These are phyloP conservation scores for Plasmodium reichenowi DNA, from an alignment of 169 alveolate species.

Conservation along the genomic window DNA sequence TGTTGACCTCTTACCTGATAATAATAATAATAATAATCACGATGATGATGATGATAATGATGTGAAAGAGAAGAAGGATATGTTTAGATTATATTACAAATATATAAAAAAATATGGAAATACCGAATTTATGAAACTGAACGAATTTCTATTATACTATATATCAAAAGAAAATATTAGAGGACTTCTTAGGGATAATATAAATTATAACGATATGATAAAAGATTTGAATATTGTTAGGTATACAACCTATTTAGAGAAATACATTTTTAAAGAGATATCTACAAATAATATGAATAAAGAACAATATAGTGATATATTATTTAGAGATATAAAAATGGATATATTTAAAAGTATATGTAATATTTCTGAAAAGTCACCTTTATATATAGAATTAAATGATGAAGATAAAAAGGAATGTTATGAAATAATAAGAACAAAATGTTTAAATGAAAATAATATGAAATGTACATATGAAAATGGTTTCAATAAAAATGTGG, in stretches of 20 bases:
- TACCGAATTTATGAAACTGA: slow-evolving; percentile 31
- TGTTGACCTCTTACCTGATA: too few relatives aligned
- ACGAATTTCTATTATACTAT: slow-evolving; percentile 35
- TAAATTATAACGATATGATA: not conserved
- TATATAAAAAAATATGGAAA: slow-evolving; percentile 15
- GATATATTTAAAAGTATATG: slow-evolving; percentile 8
- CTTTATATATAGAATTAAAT: not conserved
- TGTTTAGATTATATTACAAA: slow-evolving; percentile 4
- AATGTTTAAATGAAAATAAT: not conserved
- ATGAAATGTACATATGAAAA: not conserved
- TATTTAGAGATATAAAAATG: not conserved
- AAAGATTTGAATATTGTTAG: slow-evolving; percentile 24
- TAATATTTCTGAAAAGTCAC: not conserved
- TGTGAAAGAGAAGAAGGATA: not conserved
- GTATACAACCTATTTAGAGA: slow-evolving; percentile 22
- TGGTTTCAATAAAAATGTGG: not conserved
- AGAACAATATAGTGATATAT: not conserved
- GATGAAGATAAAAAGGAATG: not conserved
- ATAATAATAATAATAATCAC: not conserved
- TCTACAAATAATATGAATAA: not conserved
- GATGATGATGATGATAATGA: not conserved
- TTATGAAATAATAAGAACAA: not conserved
- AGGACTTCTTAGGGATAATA: not conserved
- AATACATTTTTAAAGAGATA: slow-evolving; percentile 5
- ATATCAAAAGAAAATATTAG: slow-evolving; percentile 23